Evolutionary conservation across 148 eudicot genomes (phyloP).

Genomic region (Silene conica): DNA sequence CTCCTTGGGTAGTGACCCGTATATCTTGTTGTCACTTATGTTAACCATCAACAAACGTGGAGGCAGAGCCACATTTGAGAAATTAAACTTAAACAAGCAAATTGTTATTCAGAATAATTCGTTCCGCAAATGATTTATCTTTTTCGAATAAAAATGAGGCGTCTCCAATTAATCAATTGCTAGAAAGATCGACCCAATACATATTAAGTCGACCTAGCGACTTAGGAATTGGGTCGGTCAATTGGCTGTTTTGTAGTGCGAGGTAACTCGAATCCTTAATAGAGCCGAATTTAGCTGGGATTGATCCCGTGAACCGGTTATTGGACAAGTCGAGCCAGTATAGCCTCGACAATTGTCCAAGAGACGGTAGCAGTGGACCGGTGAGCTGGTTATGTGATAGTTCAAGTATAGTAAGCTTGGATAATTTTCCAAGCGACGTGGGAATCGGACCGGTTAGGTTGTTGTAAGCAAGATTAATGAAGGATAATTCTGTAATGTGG

Average conservation of each 20-base stretch:
- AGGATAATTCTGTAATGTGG: constrained; percentile 1
- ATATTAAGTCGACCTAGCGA: constrained; percentile 6
- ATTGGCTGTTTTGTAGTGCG: constrained; percentile 6
- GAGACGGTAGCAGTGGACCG: constrained; percentile 8
- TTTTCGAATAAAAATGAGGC: constrained; percentile 7
- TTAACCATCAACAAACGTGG: constrained; percentile 9
- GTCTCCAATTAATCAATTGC: constrained; percentile 1
- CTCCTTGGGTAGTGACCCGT: constrained; percentile 6
- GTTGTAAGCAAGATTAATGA: background rate
- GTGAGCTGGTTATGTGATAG: constrained; percentile 2
- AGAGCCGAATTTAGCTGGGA: background rate
- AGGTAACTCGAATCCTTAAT: constrained; percentile 5
- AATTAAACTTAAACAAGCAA: constrained; percentile 9
- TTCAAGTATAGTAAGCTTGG: background rate
- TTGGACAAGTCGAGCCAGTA: constrained; percentile 19
- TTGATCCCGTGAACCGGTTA: background rate
- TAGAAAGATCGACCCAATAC: constrained; percentile 8
- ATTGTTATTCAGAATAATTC: constrained; percentile 8
- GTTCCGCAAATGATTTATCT: background rate
- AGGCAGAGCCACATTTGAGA: constrained; percentile 1
- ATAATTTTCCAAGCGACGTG: background rate
- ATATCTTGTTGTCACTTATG: constrained; percentile 15
- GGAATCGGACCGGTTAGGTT: constrained; percentile 8
- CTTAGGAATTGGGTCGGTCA: constrained; percentile 10
- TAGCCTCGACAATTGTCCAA: constrained; percentile 11